Conservation (phyloP, 805 yeast species). For the Candida nanaspora region DNA sequence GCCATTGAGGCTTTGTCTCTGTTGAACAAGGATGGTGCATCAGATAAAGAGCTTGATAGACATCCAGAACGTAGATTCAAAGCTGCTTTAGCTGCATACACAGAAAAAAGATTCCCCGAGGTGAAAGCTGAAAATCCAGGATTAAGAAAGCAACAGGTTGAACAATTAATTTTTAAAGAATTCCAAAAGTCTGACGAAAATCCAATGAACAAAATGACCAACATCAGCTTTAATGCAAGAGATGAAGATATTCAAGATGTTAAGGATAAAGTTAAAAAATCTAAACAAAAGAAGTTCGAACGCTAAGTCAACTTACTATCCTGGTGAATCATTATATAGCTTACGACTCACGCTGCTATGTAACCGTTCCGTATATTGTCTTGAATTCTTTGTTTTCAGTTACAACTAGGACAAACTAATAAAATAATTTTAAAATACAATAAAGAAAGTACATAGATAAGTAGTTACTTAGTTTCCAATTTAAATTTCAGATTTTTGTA, state of each 20-base stretch:
- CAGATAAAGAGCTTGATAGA: conserved; percentile 61
- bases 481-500: too few relatives aligned
- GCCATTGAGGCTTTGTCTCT: conserved; percentile 74
- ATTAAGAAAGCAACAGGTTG: conserved; percentile 68
- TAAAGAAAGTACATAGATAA: background rate
- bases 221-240: conserved; percentile 55
- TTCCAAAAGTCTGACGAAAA: conserved; percentile 75
- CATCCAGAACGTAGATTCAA: conserved; percentile 88
- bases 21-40: conserved; percentile 50
- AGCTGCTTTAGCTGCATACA: conserved; percentile 68
- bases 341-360: background rate
- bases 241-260: conserved; percentile 39
- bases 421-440: background rate
- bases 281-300: conserved; percentile 25
- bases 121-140: conserved; percentile 74
- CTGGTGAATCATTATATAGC: conserved; percentile 1
- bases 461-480: too few relatives aligned
- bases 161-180: conserved; percentile 68
- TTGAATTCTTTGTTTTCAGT: too few relatives aligned
- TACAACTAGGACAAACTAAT: background rate
- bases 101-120: conserved; percentile 67
- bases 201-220: conserved; percentile 77
- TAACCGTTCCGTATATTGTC: too few relatives aligned
- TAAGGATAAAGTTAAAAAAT: conserved; percentile 21
- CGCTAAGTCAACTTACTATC: conserved; percentile 14